phyloP scores from a whole-genome alignment of 257 asterid species.

The Prunella vulgaris region DNA sequence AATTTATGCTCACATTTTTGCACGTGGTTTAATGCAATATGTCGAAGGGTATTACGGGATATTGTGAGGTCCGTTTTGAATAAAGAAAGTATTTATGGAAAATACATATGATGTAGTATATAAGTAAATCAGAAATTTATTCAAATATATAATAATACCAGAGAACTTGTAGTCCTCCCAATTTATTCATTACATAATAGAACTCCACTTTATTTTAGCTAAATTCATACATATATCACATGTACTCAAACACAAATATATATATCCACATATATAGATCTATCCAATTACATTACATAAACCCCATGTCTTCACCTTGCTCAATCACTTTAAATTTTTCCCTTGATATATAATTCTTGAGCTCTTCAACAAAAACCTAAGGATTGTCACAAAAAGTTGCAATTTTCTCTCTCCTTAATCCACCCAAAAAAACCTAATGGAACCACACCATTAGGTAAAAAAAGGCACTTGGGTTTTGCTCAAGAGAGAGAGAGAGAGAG shows the following conservation, averaged over 20 bases:
- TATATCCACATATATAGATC: background rate
- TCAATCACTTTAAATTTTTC: background rate
- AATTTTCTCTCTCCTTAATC: conserved; percentile 14
- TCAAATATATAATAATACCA: background rate
- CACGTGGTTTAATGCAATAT: too few species aligned
- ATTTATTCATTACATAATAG: conserved; percentile 6
- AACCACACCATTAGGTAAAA: conserved; percentile 30
- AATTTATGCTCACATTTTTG: too few species aligned
- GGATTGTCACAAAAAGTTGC: conserved; percentile 7
- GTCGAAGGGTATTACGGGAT: too few species aligned
- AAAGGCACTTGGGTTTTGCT: conserved; percentile 16
- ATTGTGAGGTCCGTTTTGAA: too few species aligned
- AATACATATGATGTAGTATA: too few species aligned
- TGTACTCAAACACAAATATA: background rate
- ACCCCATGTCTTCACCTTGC: background rate
- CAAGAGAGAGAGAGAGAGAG: conserved; percentile 23
- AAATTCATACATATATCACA: background rate
- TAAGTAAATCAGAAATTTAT: background rate
- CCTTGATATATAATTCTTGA: background rate
- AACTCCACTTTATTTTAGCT: conserved; percentile 5
- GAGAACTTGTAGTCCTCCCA: conserved; percentile 2
- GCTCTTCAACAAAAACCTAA: conserved; percentile 13
- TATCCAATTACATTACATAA: conserved; percentile 6
- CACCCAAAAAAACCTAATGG: conserved; percentile 33
- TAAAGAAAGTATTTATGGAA: too few species aligned